phyloP scores from a whole-genome alignment of 139 green algal genomes.

The Gonium pectorale region DNA sequence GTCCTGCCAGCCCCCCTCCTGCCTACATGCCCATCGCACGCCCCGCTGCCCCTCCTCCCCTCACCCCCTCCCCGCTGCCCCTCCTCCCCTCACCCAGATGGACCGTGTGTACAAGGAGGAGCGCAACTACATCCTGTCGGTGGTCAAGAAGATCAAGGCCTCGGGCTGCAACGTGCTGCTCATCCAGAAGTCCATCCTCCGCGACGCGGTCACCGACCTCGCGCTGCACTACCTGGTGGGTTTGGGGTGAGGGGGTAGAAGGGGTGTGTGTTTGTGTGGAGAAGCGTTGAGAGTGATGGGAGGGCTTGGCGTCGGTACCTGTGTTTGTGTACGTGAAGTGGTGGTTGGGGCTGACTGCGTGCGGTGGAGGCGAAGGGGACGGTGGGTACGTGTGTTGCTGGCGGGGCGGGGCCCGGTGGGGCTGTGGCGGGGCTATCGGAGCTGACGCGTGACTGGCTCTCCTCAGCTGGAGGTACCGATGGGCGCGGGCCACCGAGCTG shows the following conservation, averaged over 20 bases:
- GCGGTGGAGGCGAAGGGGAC: no score
- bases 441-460: no score
- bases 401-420: no score
- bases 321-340: no score
- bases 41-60: background rate
- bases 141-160: slow-evolving; percentile 99
- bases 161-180: slow-evolving; percentile 98
- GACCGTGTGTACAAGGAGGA: slow-evolving; percentile 96
- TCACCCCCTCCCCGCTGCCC: background rate
- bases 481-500: no score
- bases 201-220: slow-evolving; percentile 97
- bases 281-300: background rate
- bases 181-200: slow-evolving; percentile 98
- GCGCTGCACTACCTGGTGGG: slow-evolving; percentile 96
- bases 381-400: no score
- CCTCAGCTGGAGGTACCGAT: no score
- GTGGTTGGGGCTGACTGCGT: no score
- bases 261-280: background rate
- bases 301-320: background rate
- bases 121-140: slow-evolving; percentile 97
- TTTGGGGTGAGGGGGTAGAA: no score
- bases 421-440: no score
- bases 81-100: slow-evolving; percentile 70
- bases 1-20: no score
- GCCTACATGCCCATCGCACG: no score